These are phyloP conservation scores for Acanthamoeba lenticulata DNA, from an alignment of 208 protist species.

Conservation along the genomic window DNA sequence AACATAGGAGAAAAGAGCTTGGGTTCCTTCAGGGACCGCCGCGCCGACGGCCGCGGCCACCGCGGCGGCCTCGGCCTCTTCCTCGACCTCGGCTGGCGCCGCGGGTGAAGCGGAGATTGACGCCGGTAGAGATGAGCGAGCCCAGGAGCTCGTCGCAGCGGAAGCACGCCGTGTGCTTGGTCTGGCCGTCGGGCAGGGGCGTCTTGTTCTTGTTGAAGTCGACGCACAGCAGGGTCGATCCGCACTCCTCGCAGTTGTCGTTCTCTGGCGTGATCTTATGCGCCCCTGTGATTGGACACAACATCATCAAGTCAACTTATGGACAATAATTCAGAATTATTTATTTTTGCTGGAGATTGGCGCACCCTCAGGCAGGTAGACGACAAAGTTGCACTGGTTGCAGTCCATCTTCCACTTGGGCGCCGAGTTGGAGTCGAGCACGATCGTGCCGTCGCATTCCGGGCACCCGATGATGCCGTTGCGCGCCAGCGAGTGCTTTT, in stretches of 20 bases:
- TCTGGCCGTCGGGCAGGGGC: background rate
- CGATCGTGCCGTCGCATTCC: slow-evolving; percentile 72
- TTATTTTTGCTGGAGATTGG: no score
- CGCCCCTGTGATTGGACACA: background rate
- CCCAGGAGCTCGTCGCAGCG: background rate
- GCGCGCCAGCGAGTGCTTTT: background rate
- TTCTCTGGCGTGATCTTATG: background rate
- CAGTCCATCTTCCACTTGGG: slow-evolving; percentile 71
- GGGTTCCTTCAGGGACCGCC: background rate
- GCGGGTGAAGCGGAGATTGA: background rate
- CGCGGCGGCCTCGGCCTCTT: no score
- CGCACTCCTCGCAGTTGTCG: slow-evolving; percentile 18
- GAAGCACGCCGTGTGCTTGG: background rate
- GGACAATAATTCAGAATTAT: no score
- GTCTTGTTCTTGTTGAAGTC: slow-evolving; percentile 49
- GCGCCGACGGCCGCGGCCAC: background rate
- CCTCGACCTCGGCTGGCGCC: background rate
- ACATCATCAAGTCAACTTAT: no score
- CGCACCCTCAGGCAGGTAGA: slow-evolving; percentile 68
- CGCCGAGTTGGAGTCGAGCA: slow-evolving; percentile 59
- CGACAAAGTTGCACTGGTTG: slow-evolving; percentile 71
- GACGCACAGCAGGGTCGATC: background rate
- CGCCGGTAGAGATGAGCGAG: background rate
- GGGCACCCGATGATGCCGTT: slow-evolving; percentile 31
- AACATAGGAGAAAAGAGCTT: no score